A percentile compares a stretch with the other conserved stretches of the same genome.
Conservation (phyloP, 176 grass and related monocot species). For the Guadua angustifolia region DNA sequence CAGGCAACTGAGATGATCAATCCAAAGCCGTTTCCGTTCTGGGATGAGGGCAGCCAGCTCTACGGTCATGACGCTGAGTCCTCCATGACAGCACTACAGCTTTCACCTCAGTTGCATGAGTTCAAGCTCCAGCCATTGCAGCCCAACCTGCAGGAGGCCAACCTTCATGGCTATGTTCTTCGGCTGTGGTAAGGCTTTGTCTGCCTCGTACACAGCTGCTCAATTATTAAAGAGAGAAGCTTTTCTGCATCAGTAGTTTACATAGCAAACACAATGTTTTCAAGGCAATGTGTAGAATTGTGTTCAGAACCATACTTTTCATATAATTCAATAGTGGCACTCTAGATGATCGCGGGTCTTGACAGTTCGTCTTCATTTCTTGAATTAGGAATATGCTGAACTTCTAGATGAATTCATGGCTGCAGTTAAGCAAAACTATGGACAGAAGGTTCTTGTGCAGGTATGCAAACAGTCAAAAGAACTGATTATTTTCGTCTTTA, state of each 20-base stretch:
- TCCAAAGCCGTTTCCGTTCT: conserved; percentile 47
- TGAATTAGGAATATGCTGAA: conserved; percentile 70
- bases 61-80: conserved; percentile 39
- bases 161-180: conserved; percentile 48
- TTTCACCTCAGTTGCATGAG: conserved; percentile 49
- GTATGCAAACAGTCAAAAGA: conserved; percentile 35
- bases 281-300: no score
- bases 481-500: background rate
- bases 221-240: background rate
- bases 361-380: conserved; percentile 9
- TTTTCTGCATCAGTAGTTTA: background rate
- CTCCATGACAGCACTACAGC: conserved; percentile 49
- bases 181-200: conserved; percentile 54
- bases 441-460: conserved; percentile 91
- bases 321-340: no score
- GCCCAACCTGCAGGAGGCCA: conserved; percentile 60
- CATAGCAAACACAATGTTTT: no score
- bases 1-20: conserved; percentile 28
- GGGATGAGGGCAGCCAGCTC: conserved; percentile 37
- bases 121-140: conserved; percentile 68
- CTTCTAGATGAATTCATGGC: conserved; percentile 85
- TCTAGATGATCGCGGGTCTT: no score
- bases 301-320: no score
- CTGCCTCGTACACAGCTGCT: no score
- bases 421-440: conserved; percentile 87